A percentile compares a stretch with the other conserved stretches of the same genome.
Evolutionary conservation across 192 early-diverging fungal genomes (phyloP).

Genomic region (Entomortierella beljakovae): DNA sequence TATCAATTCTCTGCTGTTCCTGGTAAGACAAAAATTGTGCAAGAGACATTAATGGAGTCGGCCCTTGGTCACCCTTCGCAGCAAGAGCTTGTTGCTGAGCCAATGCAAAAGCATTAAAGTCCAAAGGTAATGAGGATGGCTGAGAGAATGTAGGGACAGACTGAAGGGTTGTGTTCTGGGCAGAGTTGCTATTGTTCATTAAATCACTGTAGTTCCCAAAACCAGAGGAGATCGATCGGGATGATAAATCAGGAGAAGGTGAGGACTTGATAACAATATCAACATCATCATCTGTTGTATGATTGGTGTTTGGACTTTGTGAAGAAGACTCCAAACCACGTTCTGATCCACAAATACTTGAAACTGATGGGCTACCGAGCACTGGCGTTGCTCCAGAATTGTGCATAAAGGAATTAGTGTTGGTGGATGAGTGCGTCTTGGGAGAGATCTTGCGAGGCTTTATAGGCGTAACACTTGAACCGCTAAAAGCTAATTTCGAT

Average conservation of each 20-base stretch:
- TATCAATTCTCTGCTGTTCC: slow-evolving; percentile 16
- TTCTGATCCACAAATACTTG: not conserved
- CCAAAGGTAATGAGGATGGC: slow-evolving; percentile 31
- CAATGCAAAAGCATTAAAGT: slow-evolving; percentile 37
- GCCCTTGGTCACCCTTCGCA: slow-evolving; percentile 9
- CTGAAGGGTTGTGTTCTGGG: slow-evolving; percentile 15
- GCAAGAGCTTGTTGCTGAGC: slow-evolving; percentile 27
- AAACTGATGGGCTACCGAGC: not conserved
- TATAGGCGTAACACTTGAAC: slow-evolving; percentile 24
- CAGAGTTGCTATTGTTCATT: not conserved
- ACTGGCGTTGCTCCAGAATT: not conserved
- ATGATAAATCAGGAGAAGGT: slow-evolving; percentile 28
- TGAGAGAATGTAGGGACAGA: slow-evolving; percentile 26
- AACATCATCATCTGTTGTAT: slow-evolving; percentile 22
- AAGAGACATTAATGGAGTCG: slow-evolving; percentile 29
- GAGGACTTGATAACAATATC: slow-evolving; percentile 38
- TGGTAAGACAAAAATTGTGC: slow-evolving; percentile 34
- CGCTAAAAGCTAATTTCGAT: slow-evolving; percentile 24
- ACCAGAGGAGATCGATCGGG: slow-evolving; percentile 12
- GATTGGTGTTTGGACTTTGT: slow-evolving; percentile 8
- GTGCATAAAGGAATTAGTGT: not conserved
- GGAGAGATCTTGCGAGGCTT: slow-evolving; percentile 48
- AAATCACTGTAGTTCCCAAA: not conserved
- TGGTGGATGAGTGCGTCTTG: slow-evolving; percentile 11
- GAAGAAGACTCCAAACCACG: not conserved